These are phyloP conservation scores for Lactifluus volemus DNA, from an alignment of 768 basidiomycete genomes.

Conservation along the genomic window DNA sequence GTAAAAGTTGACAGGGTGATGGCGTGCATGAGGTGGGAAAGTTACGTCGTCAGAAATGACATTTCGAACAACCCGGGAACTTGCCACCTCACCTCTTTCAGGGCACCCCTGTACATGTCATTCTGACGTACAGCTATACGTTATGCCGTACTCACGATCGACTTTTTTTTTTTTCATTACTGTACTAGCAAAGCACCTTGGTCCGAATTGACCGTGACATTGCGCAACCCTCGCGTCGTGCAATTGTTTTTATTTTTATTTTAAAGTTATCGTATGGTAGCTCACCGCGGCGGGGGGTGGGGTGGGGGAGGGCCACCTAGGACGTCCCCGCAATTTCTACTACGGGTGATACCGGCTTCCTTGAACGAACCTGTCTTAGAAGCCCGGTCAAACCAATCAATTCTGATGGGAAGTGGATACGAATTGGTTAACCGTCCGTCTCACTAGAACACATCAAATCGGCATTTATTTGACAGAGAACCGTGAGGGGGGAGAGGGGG, in stretches of 20 bases:
- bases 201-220: background rate
- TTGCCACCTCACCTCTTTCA: constrained; percentile 5
- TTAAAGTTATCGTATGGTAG: too few species aligned
- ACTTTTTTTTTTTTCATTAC: background rate
- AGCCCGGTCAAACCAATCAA: background rate
- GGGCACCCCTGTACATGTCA: background rate
- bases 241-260: too few species aligned
- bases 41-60: constrained; percentile 15
- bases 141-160: constrained; percentile 6
- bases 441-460: background rate
- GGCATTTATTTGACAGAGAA: background rate
- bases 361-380: background rate
- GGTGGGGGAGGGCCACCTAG: too few species aligned
- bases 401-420: background rate
- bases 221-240: constrained; percentile 2
- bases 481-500: background rate
- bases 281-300: too few species aligned
- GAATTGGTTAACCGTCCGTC: background rate
- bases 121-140: constrained; percentile 13
- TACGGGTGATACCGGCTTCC: background rate
- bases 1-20: constrained; percentile 1
- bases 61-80: constrained; percentile 14
- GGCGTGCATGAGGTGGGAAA: constrained; percentile 11
- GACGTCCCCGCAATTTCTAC: too few species aligned
- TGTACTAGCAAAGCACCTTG: background rate